Base-by-base conservation (phyloP, 2,329 filamentous ascomycete genomes). In the Aspergillus neoniger region DNA sequence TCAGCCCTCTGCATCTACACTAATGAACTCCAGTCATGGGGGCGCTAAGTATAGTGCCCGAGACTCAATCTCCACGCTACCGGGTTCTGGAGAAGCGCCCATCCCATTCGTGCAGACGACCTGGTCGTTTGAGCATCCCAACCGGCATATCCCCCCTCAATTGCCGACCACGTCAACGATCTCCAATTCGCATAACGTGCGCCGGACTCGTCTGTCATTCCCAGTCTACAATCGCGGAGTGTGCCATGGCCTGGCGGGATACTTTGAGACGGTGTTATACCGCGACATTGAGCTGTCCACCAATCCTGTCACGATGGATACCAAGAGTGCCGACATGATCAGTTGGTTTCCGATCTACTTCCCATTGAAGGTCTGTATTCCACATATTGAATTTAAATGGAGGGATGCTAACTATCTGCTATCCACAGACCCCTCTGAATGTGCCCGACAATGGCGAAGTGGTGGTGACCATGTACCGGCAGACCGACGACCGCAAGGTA, bases 281-380 rank as follows among this genome's bases (percentile, higher is more conserved):
- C 83, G 79, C 1, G 88, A 86, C 67, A 86, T 97, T 4, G 94
- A 98, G 79, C 84, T 99, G 61, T 96, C 92, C 71, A 99, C 91
- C 4, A 90, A 96, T 70, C 96, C 95, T 0, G 90, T 96, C 65
- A 91, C 89, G 30, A 98, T 99, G 78, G 91, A 95, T 58, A 81
- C 81, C 59, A 98, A 98, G 85, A 96, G 92, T 82, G 90, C 90
- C 72, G 93, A 96, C 70, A 99, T 99, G 96, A 96, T 97, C 65
- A 96, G 91, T 58, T 99, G 95, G 95, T 99, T 99, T 75, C 95
- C 95, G 1, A 98, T 99, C 30, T 97, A 94, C 80, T 99, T 99
- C 73, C 95, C 96, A 0, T 80, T 99, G 14, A 96, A 95, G 87
- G 92, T 19, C 19, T 19, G 19, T 19, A 19, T 19, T 19, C 19